Percentiles rank a stretch among this genome's conserved stretches.
phyloP scores from a whole-genome alignment of 768 basidiomycete genomes.

The Trametes coccinea region DNA sequence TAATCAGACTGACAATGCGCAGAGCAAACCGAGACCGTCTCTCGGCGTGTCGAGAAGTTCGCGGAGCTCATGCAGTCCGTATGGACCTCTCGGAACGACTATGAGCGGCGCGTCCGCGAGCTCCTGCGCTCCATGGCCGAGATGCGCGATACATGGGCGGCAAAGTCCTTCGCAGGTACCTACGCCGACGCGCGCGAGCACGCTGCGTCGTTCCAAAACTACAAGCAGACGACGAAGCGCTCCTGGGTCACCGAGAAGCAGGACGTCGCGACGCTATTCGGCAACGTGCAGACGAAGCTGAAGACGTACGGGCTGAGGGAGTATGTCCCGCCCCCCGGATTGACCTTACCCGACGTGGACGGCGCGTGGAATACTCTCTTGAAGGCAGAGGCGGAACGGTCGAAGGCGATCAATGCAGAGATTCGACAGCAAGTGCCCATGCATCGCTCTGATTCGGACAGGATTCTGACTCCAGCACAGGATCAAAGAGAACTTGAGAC shows the following conservation, averaged over 20 bases:
- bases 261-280: slow-evolving; percentile 83
- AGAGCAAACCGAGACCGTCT: slow-evolving; percentile 96
- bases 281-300: slow-evolving; percentile 92
- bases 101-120: slow-evolving; percentile 82
- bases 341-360: slow-evolving; percentile 74
- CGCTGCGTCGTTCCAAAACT: slow-evolving; percentile 67
- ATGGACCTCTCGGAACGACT: slow-evolving; percentile 87
- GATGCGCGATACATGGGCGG: slow-evolving; percentile 70
- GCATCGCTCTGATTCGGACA: background rate
- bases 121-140: slow-evolving; percentile 66
- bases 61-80: slow-evolving; percentile 94
- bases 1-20: background rate
- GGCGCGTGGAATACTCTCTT: slow-evolving; percentile 73
- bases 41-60: slow-evolving; percentile 92
- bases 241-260: slow-evolving; percentile 89
- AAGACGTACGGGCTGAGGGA: slow-evolving; percentile 85
- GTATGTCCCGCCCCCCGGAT: slow-evolving; percentile 76
- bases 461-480: slow-evolving; percentile 38
- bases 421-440: slow-evolving; percentile 71
- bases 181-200: slow-evolving; percentile 83
- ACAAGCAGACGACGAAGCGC: slow-evolving; percentile 86
- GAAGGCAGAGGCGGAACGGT: slow-evolving; percentile 71
- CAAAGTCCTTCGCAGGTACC: slow-evolving; percentile 64
- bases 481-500: slow-evolving; percentile 79
- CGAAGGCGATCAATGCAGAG: slow-evolving; percentile 82